These are phyloP conservation scores for Nematocida displodere DNA, from an alignment of 371 early-diverging fungal species.

Conservation along the genomic window DNA sequence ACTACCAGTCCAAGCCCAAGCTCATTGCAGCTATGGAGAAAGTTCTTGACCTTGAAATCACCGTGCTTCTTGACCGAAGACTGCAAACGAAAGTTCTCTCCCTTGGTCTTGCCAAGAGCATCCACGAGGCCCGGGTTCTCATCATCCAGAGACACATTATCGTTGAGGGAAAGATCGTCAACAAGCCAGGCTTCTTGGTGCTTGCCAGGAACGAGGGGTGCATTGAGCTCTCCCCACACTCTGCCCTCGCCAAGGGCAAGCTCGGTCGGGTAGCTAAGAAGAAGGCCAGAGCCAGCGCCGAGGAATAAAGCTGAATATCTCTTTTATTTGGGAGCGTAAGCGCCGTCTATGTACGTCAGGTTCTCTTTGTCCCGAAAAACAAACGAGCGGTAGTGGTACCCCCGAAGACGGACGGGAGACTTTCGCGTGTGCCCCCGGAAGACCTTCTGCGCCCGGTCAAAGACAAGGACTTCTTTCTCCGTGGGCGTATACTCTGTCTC, in stretches of 20 bases:
- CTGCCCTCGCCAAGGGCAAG: constrained; percentile 29
- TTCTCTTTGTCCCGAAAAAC: too few relatives aligned
- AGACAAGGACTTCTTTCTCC: not conserved
- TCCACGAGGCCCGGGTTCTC: constrained; percentile 97
- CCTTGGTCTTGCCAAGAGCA: constrained; percentile 91
- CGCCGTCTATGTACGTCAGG: too few relatives aligned
- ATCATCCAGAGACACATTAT: constrained; percentile 70
- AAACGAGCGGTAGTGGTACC: too few relatives aligned
- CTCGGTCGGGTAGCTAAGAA: constrained; percentile 36
- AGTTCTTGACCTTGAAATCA: constrained; percentile 89
- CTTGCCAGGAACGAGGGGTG: constrained; percentile 59
- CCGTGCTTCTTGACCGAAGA: constrained; percentile 96
- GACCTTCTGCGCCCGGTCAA: not conserved
- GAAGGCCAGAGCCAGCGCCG: constrained; percentile 1
- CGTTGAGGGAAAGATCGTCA: constrained; percentile 61
- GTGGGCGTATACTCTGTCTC: not conserved
- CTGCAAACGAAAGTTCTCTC: constrained; percentile 98
- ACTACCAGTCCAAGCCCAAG: constrained; percentile 67
- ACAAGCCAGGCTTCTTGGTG: constrained; percentile 64
- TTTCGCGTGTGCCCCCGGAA: not conserved
- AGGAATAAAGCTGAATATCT: constrained; percentile 23
- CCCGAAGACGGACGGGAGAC: too few relatives aligned
- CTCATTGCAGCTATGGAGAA: constrained; percentile 93
- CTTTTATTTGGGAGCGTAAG: not conserved
- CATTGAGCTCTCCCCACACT: constrained; percentile 58